Percentiles rank a stretch among this genome's conserved stretches.
Conservation (phyloP, 495 filamentous ascomycete species). For the Sabuloglossum arenarium region DNA sequence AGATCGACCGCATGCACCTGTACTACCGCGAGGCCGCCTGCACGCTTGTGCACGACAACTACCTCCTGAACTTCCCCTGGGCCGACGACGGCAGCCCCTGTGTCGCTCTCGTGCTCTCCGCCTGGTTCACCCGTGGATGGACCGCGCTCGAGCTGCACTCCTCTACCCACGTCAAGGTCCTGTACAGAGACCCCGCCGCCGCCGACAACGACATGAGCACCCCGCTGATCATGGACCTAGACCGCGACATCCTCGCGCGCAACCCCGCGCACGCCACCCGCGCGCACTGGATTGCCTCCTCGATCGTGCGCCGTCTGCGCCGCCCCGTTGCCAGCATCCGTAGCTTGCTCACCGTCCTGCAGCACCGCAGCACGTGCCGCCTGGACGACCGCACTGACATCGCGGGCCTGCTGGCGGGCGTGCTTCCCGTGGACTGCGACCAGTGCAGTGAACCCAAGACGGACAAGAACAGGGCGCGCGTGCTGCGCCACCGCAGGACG, state of each 20-base stretch:
- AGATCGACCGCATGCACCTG: slow-evolving; percentile 11
- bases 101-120: slow-evolving; percentile 11
- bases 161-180: slow-evolving; percentile 15
- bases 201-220: not conserved
- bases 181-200: slow-evolving; percentile 12
- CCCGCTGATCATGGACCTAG: slow-evolving; percentile 15
- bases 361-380: not conserved
- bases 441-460: not conserved
- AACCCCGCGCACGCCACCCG: slow-evolving; percentile 7
- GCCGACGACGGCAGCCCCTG: slow-evolving; percentile 9
- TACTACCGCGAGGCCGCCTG: slow-evolving; percentile 12
- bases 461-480: not conserved
- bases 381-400: not conserved
- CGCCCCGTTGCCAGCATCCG: not conserved
- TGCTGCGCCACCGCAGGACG: not conserved
- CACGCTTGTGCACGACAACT: slow-evolving; percentile 17
- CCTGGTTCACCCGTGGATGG: slow-evolving; percentile 15
- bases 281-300: not conserved
- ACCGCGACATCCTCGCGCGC: slow-evolving; percentile 13
- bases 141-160: slow-evolving; percentile 15
- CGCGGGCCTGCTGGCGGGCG: not conserved
- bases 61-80: slow-evolving; percentile 16
- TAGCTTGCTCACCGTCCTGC: not conserved
- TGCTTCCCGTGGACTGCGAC: not conserved
- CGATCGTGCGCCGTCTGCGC: not conserved